Conservation (phyloP, 768 basidiomycete genomes). For the Suillus alpinus region DNA sequence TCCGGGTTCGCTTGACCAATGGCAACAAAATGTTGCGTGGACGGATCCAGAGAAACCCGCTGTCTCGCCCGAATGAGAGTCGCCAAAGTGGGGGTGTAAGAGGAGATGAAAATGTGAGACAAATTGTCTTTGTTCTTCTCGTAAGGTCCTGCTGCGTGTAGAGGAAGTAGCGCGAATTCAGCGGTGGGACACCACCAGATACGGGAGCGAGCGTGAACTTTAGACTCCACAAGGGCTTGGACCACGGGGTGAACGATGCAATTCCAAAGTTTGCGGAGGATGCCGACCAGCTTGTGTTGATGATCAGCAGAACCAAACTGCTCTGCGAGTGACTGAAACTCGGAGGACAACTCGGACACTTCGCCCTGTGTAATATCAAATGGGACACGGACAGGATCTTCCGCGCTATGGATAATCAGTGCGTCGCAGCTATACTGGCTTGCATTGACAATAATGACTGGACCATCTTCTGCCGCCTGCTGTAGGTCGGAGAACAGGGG, state of each 20-base stretch:
- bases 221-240: slow-evolving; percentile 12
- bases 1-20: slow-evolving; percentile 17
- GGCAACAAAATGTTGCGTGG: slow-evolving; percentile 7
- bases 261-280: slow-evolving; percentile 26
- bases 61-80: slow-evolving; percentile 18
- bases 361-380: neutral
- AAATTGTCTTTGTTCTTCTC: slow-evolving; percentile 4
- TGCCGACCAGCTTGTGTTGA: neutral
- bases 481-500: too few relatives aligned
- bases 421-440: too few relatives aligned
- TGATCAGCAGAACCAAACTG: neutral
- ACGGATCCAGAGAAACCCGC: neutral
- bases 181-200: slow-evolving; percentile 31
- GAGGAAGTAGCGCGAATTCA: slow-evolving; percentile 33
- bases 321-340: neutral
- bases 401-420: neutral
- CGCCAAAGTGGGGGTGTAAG: slow-evolving; percentile 26
- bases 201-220: slow-evolving; percentile 13
- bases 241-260: slow-evolving; percentile 25
- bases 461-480: too few relatives aligned
- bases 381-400: neutral
- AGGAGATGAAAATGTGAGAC: slow-evolving; percentile 20
- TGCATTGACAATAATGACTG: too few relatives aligned
- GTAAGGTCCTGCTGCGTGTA: slow-evolving; percentile 40
- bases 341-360: neutral